These are phyloP conservation scores for Entomophthora muscae DNA, from an alignment of 371 early-diverging fungal genomes.

Conservation along the genomic window DNA sequence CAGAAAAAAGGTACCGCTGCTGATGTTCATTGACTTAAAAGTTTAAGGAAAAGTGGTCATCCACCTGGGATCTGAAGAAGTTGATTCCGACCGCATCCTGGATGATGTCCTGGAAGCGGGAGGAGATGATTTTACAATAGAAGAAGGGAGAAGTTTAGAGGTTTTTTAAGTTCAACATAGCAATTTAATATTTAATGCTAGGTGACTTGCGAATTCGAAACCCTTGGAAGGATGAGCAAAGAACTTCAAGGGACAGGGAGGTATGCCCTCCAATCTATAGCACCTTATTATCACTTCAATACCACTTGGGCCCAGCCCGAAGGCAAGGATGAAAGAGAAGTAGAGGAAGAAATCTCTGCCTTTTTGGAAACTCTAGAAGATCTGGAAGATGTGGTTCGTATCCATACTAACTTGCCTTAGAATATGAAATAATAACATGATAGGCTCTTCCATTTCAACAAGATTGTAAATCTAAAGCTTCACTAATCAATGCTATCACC, in stretches of 20 bases:
- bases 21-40: neutral
- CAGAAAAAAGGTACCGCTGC: slow-evolving; percentile 24
- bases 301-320: slow-evolving; percentile 21
- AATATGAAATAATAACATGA: neutral
- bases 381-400: slow-evolving; percentile 31
- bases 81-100: slow-evolving; percentile 23
- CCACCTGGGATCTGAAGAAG: neutral
- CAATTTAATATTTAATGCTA: neutral
- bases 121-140: slow-evolving; percentile 32
- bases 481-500: no score
- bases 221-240: neutral
- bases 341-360: slow-evolving; percentile 18
- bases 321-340: slow-evolving; percentile 16
- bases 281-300: slow-evolving; percentile 16
- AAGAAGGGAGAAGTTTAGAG: slow-evolving; percentile 11
- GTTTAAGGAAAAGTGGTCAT: neutral
- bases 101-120: slow-evolving; percentile 37
- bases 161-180: neutral
- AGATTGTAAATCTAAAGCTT: neutral
- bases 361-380: slow-evolving; percentile 29
- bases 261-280: slow-evolving; percentile 11
- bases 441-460: neutral
- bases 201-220: slow-evolving; percentile 4
- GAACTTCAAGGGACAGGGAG: neutral
- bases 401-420: slow-evolving; percentile 23